These are phyloP conservation scores for Colletotrichum limetticola DNA, from an alignment of 2,329 filamentous ascomycete species.

Conservation along the genomic window DNA sequence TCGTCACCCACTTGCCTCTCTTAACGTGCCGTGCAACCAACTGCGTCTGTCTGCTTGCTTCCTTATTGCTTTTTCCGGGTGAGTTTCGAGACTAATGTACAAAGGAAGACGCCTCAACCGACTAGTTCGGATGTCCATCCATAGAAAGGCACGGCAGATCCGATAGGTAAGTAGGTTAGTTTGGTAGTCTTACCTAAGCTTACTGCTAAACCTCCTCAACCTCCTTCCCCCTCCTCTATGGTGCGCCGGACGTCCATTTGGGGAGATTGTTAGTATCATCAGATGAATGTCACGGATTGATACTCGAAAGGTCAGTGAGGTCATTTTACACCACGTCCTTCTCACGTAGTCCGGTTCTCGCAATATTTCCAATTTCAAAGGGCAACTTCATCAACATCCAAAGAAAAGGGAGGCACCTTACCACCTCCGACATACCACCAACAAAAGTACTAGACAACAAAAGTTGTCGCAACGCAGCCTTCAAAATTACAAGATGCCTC, in stretches of 20 bases:
- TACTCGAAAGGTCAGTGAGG: not conserved
- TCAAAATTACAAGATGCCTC: constrained; percentile 39
- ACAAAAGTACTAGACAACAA: not conserved
- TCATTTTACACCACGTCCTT: not conserved
- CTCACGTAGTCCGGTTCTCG: not conserved
- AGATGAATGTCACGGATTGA: not conserved
- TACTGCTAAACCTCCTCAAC: not conserved
- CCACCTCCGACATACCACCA: not conserved
- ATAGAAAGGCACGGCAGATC: not conserved
- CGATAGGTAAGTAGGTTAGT: not conserved
- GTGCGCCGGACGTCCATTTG: no score
- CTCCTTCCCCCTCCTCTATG: not conserved
- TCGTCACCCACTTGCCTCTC: no score
- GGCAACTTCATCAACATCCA: not conserved
- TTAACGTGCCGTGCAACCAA: not conserved
- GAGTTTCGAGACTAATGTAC: not conserved
- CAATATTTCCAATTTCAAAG: not conserved
- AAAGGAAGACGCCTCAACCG: not conserved
- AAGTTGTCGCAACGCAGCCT: not conserved
- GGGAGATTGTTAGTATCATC: no score
- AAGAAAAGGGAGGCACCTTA: not conserved
- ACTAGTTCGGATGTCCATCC: not conserved
- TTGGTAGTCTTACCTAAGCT: not conserved
- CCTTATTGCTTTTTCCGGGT: not conserved
- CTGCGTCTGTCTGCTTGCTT: not conserved